Evolutionary conservation across 345 rosid genomes (phyloP).

Genomic region (Viola odorata): DNA sequence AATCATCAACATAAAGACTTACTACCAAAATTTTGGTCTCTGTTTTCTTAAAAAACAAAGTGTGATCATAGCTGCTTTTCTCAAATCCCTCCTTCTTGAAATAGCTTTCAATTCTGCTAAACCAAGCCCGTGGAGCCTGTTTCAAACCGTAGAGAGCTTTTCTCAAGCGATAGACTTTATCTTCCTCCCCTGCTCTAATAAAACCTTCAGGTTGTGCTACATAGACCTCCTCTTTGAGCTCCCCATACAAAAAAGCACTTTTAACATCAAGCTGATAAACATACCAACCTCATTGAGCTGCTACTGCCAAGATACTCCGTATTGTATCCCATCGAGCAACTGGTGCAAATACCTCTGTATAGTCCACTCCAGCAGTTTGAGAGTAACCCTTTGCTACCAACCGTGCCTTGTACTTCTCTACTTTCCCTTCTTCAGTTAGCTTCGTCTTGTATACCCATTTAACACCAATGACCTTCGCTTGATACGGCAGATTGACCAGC

Average conservation of each 20-base stretch:
- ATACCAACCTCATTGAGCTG: neutral
- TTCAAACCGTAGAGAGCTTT: neutral
- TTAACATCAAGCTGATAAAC: neutral
- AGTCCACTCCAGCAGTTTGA: neutral
- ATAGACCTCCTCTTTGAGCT: too few relatives aligned
- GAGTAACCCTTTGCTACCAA: neutral
- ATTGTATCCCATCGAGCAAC: neutral
- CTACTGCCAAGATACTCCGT: neutral
- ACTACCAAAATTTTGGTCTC: neutral
- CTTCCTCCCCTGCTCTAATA: neutral
- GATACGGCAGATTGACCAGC: neutral
- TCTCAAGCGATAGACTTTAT: neutral
- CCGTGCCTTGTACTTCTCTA: neutral
- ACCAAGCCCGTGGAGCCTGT: neutral
- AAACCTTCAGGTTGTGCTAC: neutral
- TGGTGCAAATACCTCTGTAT: slow-evolving; percentile 2
- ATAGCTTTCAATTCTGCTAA: neutral
- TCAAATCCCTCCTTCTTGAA: neutral
- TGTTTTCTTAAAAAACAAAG: neutral
- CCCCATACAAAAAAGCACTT: neutral
- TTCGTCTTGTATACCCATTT: neutral
- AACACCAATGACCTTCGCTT: neutral
- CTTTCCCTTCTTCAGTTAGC: neutral
- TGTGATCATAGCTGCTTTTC: neutral
- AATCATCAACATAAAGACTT: too few relatives aligned